These are phyloP conservation scores for Rhododendron simsii DNA, from an alignment of 148 eudicot genomes.

Conservation along the genomic window DNA sequence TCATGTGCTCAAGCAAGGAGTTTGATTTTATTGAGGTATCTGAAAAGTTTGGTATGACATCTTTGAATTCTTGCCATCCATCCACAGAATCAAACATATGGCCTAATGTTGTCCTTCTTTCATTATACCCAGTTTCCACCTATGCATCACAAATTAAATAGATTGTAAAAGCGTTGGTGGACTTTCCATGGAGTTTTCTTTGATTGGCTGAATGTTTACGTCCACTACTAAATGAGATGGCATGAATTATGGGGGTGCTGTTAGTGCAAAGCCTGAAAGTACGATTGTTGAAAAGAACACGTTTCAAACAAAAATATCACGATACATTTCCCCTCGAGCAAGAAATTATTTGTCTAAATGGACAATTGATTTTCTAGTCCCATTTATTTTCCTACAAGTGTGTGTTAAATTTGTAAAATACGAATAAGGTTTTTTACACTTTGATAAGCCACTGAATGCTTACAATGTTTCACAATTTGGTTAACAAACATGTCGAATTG, in stretches of 20 bases:
- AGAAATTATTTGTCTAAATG: not conserved
- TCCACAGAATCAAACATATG: constrained; percentile 23
- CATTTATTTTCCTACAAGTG: not conserved
- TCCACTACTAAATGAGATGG: not conserved
- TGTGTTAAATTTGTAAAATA: not conserved
- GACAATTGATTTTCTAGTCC: not conserved
- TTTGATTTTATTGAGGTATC: constrained; percentile 30
- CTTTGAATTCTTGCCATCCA: constrained; percentile 36
- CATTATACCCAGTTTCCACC: constrained; percentile 29
- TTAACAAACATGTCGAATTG: not conserved
- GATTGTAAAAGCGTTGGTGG: not conserved
- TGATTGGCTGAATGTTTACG: not conserved
- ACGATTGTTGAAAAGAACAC: not conserved
- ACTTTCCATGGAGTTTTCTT: not conserved
- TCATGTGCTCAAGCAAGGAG: constrained; percentile 42
- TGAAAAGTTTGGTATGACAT: constrained; percentile 22
- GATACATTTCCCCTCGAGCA: not conserved
- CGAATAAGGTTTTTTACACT: not conserved
- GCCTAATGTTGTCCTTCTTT: constrained; percentile 22
- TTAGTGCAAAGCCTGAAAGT: not conserved
- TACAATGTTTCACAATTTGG: not conserved
- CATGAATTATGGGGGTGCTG: not conserved
- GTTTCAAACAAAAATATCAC: not conserved
- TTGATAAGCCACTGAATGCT: not conserved
- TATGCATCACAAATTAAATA: constrained; percentile 3